These are phyloP conservation scores for Colletotrichum endophyticum DNA, from an alignment of 2,329 filamentous ascomycete genomes.

Conservation along the genomic window DNA sequence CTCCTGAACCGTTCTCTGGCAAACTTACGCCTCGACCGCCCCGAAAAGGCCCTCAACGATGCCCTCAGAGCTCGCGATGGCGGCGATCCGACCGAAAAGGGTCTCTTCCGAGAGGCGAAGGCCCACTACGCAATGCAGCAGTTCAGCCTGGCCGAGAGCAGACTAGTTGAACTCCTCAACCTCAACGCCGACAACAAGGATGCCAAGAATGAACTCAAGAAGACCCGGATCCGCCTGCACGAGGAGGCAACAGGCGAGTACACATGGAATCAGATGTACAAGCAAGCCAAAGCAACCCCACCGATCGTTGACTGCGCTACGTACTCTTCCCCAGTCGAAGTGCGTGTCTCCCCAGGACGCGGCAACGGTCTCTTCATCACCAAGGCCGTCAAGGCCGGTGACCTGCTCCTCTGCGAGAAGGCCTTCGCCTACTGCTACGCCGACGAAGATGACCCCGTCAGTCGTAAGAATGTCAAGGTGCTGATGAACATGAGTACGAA, in stretches of 20 bases:
- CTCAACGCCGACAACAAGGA: conserved; percentile 37
- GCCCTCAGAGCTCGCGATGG: conserved; percentile 20
- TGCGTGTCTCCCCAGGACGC: conserved; percentile 42
- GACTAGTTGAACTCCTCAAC: conserved; percentile 34
- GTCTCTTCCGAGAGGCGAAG: conserved; percentile 46
- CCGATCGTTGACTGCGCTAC: conserved; percentile 53
- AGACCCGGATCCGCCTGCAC: conserved; percentile 31
- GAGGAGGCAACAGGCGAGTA: conserved; percentile 47
- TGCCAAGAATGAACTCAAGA: conserved; percentile 32
- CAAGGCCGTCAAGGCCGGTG: conserved; percentile 48
- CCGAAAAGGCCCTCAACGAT: conserved; percentile 34
- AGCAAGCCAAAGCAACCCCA: conserved; percentile 37
- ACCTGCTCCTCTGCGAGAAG: conserved; percentile 61
- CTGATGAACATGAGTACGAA: conserved; percentile 42
- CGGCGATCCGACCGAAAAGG: conserved; percentile 41
- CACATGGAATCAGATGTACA: conserved; percentile 38
- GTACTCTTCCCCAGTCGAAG: conserved; percentile 44
- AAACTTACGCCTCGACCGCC: conserved; percentile 33
- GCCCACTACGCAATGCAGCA: conserved; percentile 47
- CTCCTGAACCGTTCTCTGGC: conserved; percentile 39
- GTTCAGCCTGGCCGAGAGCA: conserved; percentile 37
- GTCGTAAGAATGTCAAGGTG: conserved; percentile 25
- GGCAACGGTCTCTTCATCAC: conserved; percentile 59
- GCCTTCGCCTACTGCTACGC: conserved; percentile 49
- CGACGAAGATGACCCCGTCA: conserved; percentile 14